Evolutionary conservation across 176 grass and related monocot genomes (phyloP).

Genomic region (Stipa capillata): DNA sequence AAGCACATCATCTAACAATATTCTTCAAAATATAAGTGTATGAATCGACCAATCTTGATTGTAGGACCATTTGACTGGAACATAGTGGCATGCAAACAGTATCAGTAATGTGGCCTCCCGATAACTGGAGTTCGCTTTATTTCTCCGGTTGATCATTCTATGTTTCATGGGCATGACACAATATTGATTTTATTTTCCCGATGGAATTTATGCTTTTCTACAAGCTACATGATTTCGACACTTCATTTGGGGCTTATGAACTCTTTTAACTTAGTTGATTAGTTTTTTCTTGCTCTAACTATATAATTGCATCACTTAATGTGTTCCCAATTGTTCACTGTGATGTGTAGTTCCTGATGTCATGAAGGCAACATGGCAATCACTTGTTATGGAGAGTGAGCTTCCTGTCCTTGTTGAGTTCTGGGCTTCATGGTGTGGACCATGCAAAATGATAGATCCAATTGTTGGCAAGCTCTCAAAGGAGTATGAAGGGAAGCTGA

Average conservation of each 20-base stretch:
- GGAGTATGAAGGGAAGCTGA: slow-evolving; percentile 76
- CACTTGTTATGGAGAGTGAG: slow-evolving; percentile 49
- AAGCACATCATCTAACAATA: too few species aligned
- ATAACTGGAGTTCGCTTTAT: neutral
- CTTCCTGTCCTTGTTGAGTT: slow-evolving; percentile 75
- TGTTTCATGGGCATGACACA: neutral
- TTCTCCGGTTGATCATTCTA: neutral
- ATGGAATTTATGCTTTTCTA: neutral
- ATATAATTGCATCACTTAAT: neutral
- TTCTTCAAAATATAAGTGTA: too few species aligned
- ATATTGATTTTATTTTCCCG: neutral
- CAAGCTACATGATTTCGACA: neutral
- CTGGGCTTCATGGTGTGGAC: slow-evolving; percentile 93
- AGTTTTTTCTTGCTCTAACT: neutral
- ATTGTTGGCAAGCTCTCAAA: slow-evolving; percentile 67
- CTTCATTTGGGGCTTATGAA: neutral
- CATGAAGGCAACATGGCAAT: slow-evolving; percentile 58
- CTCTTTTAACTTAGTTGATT: neutral
- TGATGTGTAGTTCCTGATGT: slow-evolving; percentile 42
- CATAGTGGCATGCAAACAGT: neutral
- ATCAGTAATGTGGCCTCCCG: neutral
- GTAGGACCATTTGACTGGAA: too few species aligned
- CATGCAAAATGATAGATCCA: slow-evolving; percentile 81
- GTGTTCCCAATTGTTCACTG: neutral
- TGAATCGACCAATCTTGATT: too few species aligned